Evolutionary conservation across 768 basidiomycete genomes (phyloP).

Genomic region (Chalciporus piperatus): DNA sequence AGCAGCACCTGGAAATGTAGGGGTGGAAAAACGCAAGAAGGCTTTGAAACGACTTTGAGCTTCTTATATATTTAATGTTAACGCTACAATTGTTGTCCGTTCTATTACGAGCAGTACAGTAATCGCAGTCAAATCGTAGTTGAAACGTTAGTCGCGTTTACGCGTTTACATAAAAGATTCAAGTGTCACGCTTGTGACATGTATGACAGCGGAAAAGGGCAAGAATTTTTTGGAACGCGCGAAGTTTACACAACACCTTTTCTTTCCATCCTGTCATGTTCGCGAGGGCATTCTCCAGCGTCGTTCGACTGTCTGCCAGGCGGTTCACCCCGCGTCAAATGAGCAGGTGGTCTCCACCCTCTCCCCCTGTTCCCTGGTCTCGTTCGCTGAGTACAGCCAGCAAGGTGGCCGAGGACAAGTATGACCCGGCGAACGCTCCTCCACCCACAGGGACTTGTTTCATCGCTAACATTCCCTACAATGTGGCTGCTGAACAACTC

Average conservation of each 20-base stretch:
- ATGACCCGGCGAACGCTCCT: background rate
- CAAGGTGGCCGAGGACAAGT: background rate
- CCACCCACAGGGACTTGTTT: constrained; percentile 41
- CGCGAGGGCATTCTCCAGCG: constrained; percentile 15
- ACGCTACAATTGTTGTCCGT: too few relatives aligned
- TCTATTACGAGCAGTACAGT: too few relatives aligned
- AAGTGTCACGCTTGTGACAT: constrained; percentile 14
- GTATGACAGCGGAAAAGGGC: constrained; percentile 15
- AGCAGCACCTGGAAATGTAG: constrained; percentile 53
- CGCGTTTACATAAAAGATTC: too few relatives aligned
- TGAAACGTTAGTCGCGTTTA: too few relatives aligned
- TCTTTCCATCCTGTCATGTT: constrained; percentile 17
- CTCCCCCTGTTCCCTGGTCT: background rate
- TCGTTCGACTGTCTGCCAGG: constrained; percentile 7
- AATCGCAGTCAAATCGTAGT: too few relatives aligned
- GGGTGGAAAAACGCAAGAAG: constrained; percentile 85
- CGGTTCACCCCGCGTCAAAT: background rate
- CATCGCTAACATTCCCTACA: constrained; percentile 55
- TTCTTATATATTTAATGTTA: background rate
- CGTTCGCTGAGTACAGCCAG: constrained; percentile 11
- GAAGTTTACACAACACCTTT: background rate
- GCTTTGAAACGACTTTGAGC: constrained; percentile 75
- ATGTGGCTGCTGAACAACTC: constrained; percentile 39
- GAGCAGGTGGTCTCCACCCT: background rate
- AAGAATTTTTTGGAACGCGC: too few relatives aligned